Conservation (phyloP, 768 basidiomycete genomes). For the Mycena galericulata region DNA sequence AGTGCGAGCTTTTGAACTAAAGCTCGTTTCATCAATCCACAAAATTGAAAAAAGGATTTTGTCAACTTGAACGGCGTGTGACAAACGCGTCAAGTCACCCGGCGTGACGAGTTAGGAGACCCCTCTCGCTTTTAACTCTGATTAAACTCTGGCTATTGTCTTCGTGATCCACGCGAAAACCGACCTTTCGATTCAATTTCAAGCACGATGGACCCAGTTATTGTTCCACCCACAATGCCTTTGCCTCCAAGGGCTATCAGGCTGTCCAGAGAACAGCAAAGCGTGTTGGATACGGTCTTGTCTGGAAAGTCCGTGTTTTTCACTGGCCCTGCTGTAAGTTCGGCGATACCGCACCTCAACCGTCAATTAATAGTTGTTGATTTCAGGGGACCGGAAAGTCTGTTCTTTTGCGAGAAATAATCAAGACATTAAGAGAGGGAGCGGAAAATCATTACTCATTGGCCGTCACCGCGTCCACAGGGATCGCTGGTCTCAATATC, state of each 20-base stretch:
- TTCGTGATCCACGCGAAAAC: no score
- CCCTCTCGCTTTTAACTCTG: no score
- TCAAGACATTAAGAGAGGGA: slow-evolving; percentile 53
- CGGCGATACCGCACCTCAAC: neutral
- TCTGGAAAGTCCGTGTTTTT: slow-evolving; percentile 75
- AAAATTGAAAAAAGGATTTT: no score
- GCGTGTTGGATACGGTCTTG: slow-evolving; percentile 59
- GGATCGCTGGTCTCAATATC: slow-evolving; percentile 77
- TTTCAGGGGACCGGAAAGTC: slow-evolving; percentile 75
- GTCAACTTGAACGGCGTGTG: no score
- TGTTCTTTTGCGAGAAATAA: slow-evolving; percentile 73
- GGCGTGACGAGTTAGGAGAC: no score
- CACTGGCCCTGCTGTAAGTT: slow-evolving; percentile 77
- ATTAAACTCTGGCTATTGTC: no score
- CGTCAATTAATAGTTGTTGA: slow-evolving; percentile 30
- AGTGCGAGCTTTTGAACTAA: neutral
- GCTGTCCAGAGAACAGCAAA: slow-evolving; percentile 55
- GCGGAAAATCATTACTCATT: slow-evolving; percentile 45
- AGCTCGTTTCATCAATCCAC: slow-evolving; percentile 8
- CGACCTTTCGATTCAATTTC: no score
- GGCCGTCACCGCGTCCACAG: slow-evolving; percentile 75
- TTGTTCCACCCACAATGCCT: neutral
- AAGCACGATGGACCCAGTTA: slow-evolving; percentile 4
- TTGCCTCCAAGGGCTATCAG: slow-evolving; percentile 22
- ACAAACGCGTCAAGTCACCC: no score